Conservation (phyloP, 176 grass and related monocot genomes). For the Carex littledalei region DNA sequence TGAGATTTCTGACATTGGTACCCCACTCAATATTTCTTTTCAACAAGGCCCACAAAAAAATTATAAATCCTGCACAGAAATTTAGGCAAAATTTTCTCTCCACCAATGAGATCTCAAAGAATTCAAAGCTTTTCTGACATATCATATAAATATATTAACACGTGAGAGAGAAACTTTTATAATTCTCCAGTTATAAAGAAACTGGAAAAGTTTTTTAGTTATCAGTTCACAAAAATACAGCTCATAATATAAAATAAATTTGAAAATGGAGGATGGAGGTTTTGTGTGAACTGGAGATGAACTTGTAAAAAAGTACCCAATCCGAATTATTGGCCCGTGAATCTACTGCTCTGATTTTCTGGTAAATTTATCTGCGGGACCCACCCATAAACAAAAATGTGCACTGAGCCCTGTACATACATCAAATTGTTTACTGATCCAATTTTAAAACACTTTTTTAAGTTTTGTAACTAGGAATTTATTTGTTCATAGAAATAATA, state of each 20-base stretch:
- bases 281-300: not conserved
- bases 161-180: not conserved
- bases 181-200: not conserved
- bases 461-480: not conserved
- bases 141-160: not conserved
- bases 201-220: not conserved
- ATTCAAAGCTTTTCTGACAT: not conserved
- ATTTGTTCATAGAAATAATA: not conserved
- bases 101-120: not conserved
- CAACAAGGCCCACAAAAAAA: not conserved
- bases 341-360: not conserved
- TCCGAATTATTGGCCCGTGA: slow-evolving; percentile 1
- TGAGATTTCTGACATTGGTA: slow-evolving; percentile 4
- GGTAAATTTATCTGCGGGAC: not conserved
- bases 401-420: not conserved
- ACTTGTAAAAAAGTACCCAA: not conserved
- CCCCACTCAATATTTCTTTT: not conserved
- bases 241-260: not conserved
- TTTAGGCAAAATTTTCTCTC: not conserved
- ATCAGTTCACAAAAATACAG: no score
- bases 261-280: not conserved
- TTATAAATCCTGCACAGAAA: slow-evolving; percentile 1
- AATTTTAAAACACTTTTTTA: not conserved
- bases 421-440: not conserved
- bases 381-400: not conserved